Base-by-base conservation (phyloP, 2,329 filamentous ascomycete species). In the Aureobasidium mangrovei region DNA sequence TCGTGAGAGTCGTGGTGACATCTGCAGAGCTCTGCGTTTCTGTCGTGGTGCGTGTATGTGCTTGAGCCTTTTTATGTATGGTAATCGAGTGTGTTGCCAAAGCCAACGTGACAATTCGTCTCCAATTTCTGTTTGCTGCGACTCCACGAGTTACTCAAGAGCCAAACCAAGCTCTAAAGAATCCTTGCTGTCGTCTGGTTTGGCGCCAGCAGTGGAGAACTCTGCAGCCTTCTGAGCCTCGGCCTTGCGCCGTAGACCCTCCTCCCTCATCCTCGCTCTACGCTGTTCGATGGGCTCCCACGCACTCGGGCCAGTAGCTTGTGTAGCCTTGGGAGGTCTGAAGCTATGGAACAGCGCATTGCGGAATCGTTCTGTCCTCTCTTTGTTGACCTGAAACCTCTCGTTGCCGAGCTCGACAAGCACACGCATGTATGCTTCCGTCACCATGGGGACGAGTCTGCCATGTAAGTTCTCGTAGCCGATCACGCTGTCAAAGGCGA, bases 401-500 rank as follows among this genome's bases (percentile, higher is more conserved):
- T 88, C 81, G 63, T 93, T 91, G 6, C 85, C 82, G 54, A 95
- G 78, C 3, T 72, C 68, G 9, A 91, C 70, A 10, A 96, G 73
- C 56, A 78, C 81, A 40, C 71, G 71, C 4, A 96, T 75, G 63
- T 93, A 90, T 7, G 73, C 72, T 33, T 83, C 77, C 1, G 81
- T 74, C 1, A 95, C 86, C 26, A 85, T 67, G 38, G 73, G 75
- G 26, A 73, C 63, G 10, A 77, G 73, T 58, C 72, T 60, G 3
- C 64, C 67, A 24, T 78, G 65, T 5, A 61, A 51, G 45, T 68
- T 62, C 52, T 71, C 64, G 43, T 71, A 75, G 0, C 88, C 91
- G 32, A 97, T 77, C 28, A 96, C 77, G 1, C 86, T 88, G 70
- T 95, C 88, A 58, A 96, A 81, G 0, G 82, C 80, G 1, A 96